These are phyloP conservation scores for Leishmania tropica DNA, from an alignment of 208 protist species.

Conservation along the genomic window DNA sequence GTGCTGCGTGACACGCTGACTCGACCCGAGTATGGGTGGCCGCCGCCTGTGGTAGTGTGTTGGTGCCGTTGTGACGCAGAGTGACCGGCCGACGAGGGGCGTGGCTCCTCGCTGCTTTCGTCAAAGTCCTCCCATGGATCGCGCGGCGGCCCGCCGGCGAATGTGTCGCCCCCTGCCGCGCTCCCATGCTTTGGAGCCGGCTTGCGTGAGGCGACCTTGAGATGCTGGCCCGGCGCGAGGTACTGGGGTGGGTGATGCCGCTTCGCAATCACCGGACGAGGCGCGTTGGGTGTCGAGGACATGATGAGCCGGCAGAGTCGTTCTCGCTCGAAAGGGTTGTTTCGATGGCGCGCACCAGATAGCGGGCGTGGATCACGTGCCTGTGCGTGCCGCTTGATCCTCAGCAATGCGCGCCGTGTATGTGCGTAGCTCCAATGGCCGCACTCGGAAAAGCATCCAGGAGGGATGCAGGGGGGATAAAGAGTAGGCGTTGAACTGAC, in stretches of 20 bases:
- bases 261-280: slow-evolving; percentile 17
- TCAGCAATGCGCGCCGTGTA: neutral
- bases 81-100: neutral
- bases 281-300: slow-evolving; percentile 6
- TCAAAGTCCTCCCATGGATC: slow-evolving; percentile 32
- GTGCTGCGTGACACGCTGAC: slow-evolving; percentile 6
- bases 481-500: neutral
- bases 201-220: slow-evolving; percentile 32
- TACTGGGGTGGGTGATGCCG: slow-evolving; percentile 17
- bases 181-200: neutral
- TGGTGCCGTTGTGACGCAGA: neutral
- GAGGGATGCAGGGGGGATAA: neutral
- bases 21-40: slow-evolving; percentile 9
- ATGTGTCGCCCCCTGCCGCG: neutral
- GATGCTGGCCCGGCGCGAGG: slow-evolving; percentile 26
- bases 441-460: neutral
- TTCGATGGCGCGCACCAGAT: neutral
- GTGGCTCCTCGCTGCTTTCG: neutral
- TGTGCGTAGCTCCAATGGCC: neutral
- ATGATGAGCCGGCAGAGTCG: neutral
- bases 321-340: neutral
- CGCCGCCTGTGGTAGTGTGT: neutral
- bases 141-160: slow-evolving; percentile 9
- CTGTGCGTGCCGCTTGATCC: neutral
- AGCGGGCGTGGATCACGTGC: neutral